Base-by-base conservation (phyloP, 352 stramenopile genomes). In the Elongisporangium anandrum region DNA sequence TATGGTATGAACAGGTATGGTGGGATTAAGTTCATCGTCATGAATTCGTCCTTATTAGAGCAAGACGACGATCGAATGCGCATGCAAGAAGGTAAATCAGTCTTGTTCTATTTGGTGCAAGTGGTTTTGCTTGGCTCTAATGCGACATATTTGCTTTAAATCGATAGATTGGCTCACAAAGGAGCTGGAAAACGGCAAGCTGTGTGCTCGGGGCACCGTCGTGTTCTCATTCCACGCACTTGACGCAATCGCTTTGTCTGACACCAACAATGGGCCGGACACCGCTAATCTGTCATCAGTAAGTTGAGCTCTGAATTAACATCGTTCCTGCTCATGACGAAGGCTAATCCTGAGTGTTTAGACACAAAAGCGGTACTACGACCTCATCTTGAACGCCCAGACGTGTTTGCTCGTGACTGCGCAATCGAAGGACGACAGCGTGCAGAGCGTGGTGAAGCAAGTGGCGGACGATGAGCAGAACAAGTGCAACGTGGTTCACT, bases 121-220 rank as follows among this genome's bases (percentile, higher is more conserved):
- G 12, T 53, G 23, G 19, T 19, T n/a, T n/a, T 26, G 12, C 0
- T 16, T 60, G 45, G 16, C 13, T 47, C 21, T 47, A 7, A 59
- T 52, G 3, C 34, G 17, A 39, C 17, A 24, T 15, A 26, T 21
- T 53, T 5, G 22, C 0, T 59, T 47, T 17, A n/a, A n/a, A n/a
- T n/a, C n/a, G 48, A 22, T 54, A 95, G 85, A 78, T 8, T 95
- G 86, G 86, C 66, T 93, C 19, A 66, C 63, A 45, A 87, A 85
- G 53, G 86, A 93, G 53, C 53, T 95, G 13, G 83, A 92, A 16
- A 86, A 95, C 41, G 86, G 81, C n/a, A 87, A 90, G 57, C 52
- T 95, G 5, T 92, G 83, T 56, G 81, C 81, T 50, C 75, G 77
- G 48, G 80, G 84, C 19, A 90, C 81, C 0, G 72, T 83, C 6